Percentiles rank a stretch among this genome's conserved stretches.
phyloP scores from a whole-genome alignment of 805 yeast species.

The Wilhelminamyces savonicus region DNA sequence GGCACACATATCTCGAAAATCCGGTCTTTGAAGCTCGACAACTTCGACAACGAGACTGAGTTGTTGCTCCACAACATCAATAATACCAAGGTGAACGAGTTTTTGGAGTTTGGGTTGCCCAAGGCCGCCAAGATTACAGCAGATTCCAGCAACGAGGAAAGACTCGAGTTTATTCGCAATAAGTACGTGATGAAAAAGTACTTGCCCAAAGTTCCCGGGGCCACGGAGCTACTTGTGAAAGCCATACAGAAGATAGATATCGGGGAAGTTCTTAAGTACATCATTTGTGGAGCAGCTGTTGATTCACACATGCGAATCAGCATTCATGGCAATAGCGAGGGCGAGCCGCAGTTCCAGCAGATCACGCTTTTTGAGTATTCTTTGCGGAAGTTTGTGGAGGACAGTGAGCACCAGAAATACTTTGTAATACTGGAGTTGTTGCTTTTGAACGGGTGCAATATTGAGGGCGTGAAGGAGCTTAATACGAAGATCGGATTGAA shows the following conservation, averaged over 20 bases:
- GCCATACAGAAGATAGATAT: constrained; percentile 48
- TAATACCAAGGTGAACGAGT: constrained; percentile 50
- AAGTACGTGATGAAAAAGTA: constrained; percentile 59
- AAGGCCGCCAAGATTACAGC: constrained; percentile 15
- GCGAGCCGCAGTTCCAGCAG: constrained; percentile 11
- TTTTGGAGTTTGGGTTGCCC: constrained; percentile 46
- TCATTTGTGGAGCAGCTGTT: constrained; percentile 45
- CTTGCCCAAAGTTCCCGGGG: constrained; percentile 15
- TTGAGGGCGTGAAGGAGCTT: constrained; percentile 25
- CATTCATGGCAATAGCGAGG: constrained; percentile 5
- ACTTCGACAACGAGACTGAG: constrained; percentile 53
- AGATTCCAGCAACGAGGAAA: constrained; percentile 34
- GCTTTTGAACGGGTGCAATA: constrained; percentile 48
- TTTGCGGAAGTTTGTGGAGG: constrained; percentile 34
- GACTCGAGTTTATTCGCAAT: constrained; percentile 53
- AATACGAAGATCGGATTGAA: constrained; percentile 31
- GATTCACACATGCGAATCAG: constrained; percentile 33
- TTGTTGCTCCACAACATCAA: constrained; percentile 46
- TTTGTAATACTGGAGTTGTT: constrained; percentile 52
- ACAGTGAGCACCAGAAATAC: constrained; percentile 12
- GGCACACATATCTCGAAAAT: constrained; percentile 80
- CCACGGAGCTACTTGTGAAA: constrained; percentile 38
- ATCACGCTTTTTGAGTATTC: constrained; percentile 43
- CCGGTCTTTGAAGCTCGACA: constrained; percentile 71
- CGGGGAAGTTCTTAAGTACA: constrained; percentile 33